These are phyloP conservation scores for Diaporthe vaccinii DNA, from an alignment of 2,329 filamentous ascomycete genomes.

Conservation along the genomic window DNA sequence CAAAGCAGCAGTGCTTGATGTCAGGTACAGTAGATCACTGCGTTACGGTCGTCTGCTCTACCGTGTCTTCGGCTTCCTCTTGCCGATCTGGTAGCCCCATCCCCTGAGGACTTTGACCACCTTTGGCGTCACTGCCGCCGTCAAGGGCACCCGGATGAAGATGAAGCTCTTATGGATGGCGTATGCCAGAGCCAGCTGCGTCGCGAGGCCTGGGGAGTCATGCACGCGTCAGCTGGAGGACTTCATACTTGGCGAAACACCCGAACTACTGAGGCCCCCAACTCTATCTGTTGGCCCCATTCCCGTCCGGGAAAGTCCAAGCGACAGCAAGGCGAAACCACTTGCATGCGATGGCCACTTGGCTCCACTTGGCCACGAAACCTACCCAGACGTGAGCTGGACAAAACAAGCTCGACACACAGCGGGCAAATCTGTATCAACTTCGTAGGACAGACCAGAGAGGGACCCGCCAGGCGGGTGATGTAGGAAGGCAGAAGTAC, in stretches of 20 bases:
- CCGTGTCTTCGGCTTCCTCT: conserved; percentile 58
- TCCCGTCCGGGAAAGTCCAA: conserved; percentile 6
- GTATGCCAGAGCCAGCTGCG: conserved; percentile 92
- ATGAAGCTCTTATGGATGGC: conserved; percentile 99
- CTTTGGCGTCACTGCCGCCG: conserved; percentile 91
- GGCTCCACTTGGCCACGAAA: neutral
- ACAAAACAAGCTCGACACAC: neutral
- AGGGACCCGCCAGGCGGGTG: neutral
- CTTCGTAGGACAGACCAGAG: neutral
- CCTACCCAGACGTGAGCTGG: neutral
- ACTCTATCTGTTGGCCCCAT: conserved; percentile 14
- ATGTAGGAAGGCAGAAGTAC: neutral
- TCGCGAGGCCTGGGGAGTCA: conserved; percentile 68
- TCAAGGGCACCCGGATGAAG: conserved; percentile 92
- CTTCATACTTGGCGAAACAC: neutral
- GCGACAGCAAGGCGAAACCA: neutral
- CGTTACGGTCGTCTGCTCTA: conserved; percentile 35
- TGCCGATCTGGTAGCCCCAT: conserved; percentile 97
- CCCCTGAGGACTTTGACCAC: conserved; percentile 88
- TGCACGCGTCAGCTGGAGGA: conserved; percentile 9
- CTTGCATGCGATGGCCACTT: neutral
- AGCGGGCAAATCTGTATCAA: neutral
- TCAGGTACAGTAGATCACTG: conserved; percentile 1
- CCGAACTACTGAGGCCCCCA: neutral
- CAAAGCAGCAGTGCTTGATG: neutral